These are phyloP conservation scores for Colletotrichum zoysiae DNA, from an alignment of 2,329 filamentous ascomycete species.

Conservation along the genomic window DNA sequence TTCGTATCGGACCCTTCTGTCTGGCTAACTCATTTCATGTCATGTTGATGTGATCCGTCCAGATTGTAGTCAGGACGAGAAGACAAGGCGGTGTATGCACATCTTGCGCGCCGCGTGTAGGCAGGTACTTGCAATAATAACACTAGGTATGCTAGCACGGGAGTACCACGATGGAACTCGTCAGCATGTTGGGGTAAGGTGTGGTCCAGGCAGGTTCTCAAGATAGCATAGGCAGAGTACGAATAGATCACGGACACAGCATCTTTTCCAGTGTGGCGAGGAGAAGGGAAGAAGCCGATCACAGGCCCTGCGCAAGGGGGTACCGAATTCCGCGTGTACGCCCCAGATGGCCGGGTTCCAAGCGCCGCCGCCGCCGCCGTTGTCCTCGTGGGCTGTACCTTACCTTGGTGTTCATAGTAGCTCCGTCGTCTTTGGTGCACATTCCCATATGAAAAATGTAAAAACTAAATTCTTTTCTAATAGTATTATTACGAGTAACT, in stretches of 20 bases:
- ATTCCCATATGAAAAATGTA: too few relatives aligned
- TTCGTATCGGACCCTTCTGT: background rate
- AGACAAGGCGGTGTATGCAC: slow-evolving; percentile 2
- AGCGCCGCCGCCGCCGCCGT: slow-evolving; percentile 10
- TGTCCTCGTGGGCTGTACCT: background rate
- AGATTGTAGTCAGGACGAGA: background rate
- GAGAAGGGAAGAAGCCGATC: background rate
- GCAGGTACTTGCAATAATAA: background rate
- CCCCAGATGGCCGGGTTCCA: slow-evolving; percentile 29
- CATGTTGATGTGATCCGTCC: background rate
- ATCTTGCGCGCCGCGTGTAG: slow-evolving; percentile 5
- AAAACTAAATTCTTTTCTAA: too few relatives aligned
- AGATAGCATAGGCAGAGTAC: background rate
- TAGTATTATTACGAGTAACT: too few relatives aligned
- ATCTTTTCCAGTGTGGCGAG: background rate
- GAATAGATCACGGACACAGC: background rate
- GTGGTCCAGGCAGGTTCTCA: slow-evolving; percentile 11
- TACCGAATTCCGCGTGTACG: background rate
- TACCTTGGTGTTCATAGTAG: background rate
- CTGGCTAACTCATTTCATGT: background rate
- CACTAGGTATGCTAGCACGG: slow-evolving; percentile 13
- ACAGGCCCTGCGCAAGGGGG: background rate
- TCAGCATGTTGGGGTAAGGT: slow-evolving; percentile 18
- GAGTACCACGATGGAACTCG: background rate
- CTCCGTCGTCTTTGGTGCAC: too few relatives aligned